Base-by-base conservation (phyloP, 495 filamentous ascomycete species). In the Trichoderma asperelloides region DNA sequence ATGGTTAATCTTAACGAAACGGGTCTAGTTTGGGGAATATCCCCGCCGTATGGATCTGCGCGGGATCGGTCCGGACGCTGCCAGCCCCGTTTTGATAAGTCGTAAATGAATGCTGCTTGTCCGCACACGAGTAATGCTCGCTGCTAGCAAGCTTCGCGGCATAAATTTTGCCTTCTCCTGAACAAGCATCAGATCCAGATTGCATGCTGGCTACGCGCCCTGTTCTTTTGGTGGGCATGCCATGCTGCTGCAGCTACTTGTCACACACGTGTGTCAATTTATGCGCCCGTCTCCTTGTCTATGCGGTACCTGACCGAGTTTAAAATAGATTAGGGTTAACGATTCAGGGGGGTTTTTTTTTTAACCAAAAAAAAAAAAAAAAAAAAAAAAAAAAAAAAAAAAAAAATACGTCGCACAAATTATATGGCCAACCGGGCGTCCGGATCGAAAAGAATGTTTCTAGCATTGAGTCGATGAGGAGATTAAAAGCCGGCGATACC, bases 21-120 rank as follows among this genome's bases (percentile, higher is more conserved):
- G 55, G 55, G 55, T 23, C 25, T 30, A 30, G 55, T 18, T 60
- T 15, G 43, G n/a, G 43, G 55, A 21, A 18, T 21, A 28, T 60
- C 55, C 55, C 55, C 55, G 55, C 55, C 55, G 55, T 9, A 60
- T 60, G 55, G 55, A 60, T 60, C 55, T 60, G 55, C 55, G 55
- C 55, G 55, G 55, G 25, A 30, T 28, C 55, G 55, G 55, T 60
- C 55, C 55, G 55, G 55, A 60, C 25, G 16, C 12, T 28, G 27
- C 55, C 13, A 28, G 11, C 11, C 23, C 25, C 55, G 55, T 30
- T 60, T 37, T 37, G 33, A 4, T 37, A 37, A n/a, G n/a, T n/a
- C n/a, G 33, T 37, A 37, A 33, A 37, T 37, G 33, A 37, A 8
- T 27, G 23, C n/a, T 60, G 25, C n/a, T 57, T 12, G 55, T 9